A percentile compares a stretch with the other conserved stretches of the same genome.
phyloP scores from a whole-genome alignment of 352 stramenopile species.

The Phytophthora kernoviae region DNA sequence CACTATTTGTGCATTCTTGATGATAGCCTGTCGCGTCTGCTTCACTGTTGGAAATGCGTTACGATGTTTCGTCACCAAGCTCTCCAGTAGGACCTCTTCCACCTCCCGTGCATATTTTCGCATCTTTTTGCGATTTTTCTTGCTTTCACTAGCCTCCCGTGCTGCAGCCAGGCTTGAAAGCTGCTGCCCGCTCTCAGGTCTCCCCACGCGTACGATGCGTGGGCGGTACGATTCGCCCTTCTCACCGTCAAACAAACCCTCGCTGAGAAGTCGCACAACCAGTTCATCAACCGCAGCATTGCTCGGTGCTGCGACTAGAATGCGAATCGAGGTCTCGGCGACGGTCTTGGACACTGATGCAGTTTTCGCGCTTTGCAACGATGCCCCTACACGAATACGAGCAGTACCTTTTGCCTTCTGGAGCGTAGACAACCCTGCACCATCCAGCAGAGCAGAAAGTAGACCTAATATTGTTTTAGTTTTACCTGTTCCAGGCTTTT shows the following conservation, averaged over 20 bases:
- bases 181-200: constrained; percentile 59
- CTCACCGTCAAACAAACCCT: constrained; percentile 61
- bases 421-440: constrained; percentile 52
- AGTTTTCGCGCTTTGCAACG: constrained; percentile 43
- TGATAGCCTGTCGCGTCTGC: constrained; percentile 63
- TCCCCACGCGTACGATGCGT: constrained; percentile 74
- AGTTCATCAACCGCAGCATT: constrained; percentile 85
- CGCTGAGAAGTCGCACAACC: constrained; percentile 67
- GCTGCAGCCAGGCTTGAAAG: constrained; percentile 23
- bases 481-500: constrained; percentile 82
- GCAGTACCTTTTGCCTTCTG: constrained; percentile 58
- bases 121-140: constrained; percentile 69
- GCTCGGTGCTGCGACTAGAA: constrained; percentile 79
- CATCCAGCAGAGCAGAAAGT: constrained; percentile 74
- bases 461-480: constrained; percentile 84
- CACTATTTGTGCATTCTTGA: constrained; percentile 81
- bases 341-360: constrained; percentile 49
- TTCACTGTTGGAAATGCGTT: constrained; percentile 59
- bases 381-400: constrained; percentile 75
- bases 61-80: constrained; percentile 64
- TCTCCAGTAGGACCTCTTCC: constrained; percentile 76
- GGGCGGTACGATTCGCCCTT: constrained; percentile 58
- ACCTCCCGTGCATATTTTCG: constrained; percentile 76
- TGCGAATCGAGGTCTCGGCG: constrained; percentile 61
- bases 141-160: constrained; percentile 31